Percentiles rank a stretch among this genome's conserved stretches.
Conservation (phyloP, 495 filamentous ascomycete species). For the Apodospora peruviana region DNA sequence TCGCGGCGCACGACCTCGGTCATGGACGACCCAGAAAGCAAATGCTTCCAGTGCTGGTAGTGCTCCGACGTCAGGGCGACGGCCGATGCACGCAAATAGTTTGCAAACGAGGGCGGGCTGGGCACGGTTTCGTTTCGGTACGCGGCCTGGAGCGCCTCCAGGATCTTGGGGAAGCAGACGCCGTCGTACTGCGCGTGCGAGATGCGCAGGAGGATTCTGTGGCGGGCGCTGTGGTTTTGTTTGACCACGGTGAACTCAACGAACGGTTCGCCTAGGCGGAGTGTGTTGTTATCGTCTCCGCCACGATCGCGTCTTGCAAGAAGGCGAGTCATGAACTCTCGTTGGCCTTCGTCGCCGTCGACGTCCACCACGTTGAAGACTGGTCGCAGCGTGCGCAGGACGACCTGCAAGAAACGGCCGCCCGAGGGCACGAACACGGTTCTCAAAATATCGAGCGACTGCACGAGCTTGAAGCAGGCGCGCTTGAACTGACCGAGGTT, state of each 20-base stretch:
- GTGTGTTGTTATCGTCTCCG: constrained; percentile 34
- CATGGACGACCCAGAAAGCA: constrained; percentile 45
- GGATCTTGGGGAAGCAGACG: constrained; percentile 54
- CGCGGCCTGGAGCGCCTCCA: constrained; percentile 45
- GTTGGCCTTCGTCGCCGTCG: constrained; percentile 37
- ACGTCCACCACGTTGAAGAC: constrained; percentile 46
- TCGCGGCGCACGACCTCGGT: constrained; percentile 23
- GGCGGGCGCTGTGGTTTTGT: constrained; percentile 36
- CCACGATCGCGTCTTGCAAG: constrained; percentile 13
- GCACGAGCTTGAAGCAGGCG: constrained; percentile 27
- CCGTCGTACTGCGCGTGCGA: constrained; percentile 68
- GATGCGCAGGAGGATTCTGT: constrained; percentile 54
- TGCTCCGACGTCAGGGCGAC: constrained; percentile 24
- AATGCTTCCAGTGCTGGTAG: constrained; percentile 49
- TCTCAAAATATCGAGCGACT: constrained; percentile 55
- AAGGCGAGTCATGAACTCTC: constrained; percentile 19
- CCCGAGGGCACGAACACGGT: constrained; percentile 56
- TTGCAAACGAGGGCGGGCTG: constrained; percentile 44
- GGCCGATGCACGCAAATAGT: constrained; percentile 49
- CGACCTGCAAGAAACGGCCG: constrained; percentile 53
- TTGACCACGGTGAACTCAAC: constrained; percentile 50
- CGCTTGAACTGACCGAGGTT: constrained; percentile 43
- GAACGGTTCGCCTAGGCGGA: constrained; percentile 48
- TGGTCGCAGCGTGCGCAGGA: constrained; percentile 48
- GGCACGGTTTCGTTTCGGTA: constrained; percentile 47